phyloP scores from a whole-genome alignment of 2,329 filamentous ascomycete species.

The Alternaria viburni region DNA sequence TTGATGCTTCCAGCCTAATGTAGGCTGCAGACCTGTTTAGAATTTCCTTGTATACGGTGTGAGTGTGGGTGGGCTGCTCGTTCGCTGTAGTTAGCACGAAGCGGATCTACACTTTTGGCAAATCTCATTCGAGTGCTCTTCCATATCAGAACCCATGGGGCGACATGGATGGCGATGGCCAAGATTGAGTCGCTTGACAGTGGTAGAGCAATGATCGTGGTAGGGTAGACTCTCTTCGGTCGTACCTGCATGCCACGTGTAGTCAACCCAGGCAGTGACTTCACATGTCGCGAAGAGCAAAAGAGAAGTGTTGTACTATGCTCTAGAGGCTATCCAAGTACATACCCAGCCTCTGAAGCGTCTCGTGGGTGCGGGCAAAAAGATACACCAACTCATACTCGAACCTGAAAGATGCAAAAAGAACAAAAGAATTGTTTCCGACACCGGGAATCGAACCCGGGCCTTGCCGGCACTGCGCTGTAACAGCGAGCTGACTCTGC shows the following conservation, averaged over 20 bases:
- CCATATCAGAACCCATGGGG: background rate
- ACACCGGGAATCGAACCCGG: slow-evolving; percentile 22
- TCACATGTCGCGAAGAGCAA: background rate
- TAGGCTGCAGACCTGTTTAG: background rate
- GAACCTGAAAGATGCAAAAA: background rate
- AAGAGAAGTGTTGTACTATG: background rate
- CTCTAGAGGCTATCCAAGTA: background rate
- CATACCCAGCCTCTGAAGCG: background rate
- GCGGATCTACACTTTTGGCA: background rate
- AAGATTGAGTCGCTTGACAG: fast-evolving
- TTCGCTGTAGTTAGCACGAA: background rate
- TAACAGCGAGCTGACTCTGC: slow-evolving; percentile 10
- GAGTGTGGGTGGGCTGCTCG: background rate
- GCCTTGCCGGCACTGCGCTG: slow-evolving; percentile 15
- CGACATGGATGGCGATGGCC: background rate
- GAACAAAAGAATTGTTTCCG: slow-evolving; percentile 9
- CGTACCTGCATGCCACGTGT: background rate
- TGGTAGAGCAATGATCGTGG: background rate
- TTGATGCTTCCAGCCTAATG: fast-evolving
- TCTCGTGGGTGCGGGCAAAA: background rate
- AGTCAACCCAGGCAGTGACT: background rate
- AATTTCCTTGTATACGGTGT: background rate
- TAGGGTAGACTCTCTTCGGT: background rate
- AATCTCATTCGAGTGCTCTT: background rate
- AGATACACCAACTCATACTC: background rate